phyloP scores from a whole-genome alignment of 2,329 filamentous ascomycete genomes.

The Bipolaris zeicola region DNA sequence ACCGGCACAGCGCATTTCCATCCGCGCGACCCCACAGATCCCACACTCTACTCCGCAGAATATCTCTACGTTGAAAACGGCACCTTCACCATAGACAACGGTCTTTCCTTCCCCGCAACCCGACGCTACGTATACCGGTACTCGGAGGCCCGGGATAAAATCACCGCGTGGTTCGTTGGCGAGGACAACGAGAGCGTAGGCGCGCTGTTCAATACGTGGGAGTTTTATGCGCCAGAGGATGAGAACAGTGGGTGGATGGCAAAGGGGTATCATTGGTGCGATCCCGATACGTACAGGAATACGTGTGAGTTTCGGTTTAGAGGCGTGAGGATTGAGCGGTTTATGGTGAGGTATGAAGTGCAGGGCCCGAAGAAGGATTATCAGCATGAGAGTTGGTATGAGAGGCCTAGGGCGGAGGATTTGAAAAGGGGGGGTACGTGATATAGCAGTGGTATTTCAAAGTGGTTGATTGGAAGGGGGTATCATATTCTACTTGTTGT shows the following conservation, averaged over 20 bases:
- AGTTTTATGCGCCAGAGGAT: slow-evolving; percentile 56
- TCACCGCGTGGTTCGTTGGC: slow-evolving; percentile 74
- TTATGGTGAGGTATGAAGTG: slow-evolving; percentile 65
- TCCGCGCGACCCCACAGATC: slow-evolving; percentile 62
- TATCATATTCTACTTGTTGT: slow-evolving; percentile 4
- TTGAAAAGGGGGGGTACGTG: neutral
- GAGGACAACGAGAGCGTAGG: slow-evolving; percentile 73
- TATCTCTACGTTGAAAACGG: slow-evolving; percentile 72
- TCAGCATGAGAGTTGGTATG: slow-evolving; percentile 48
- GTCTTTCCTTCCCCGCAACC: slow-evolving; percentile 64
- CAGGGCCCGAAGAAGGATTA: slow-evolving; percentile 78
- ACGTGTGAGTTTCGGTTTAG: slow-evolving; percentile 67
- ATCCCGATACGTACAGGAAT: slow-evolving; percentile 73
- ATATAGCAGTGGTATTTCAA: neutral
- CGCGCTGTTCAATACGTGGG: slow-evolving; percentile 76
- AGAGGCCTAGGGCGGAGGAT: slow-evolving; percentile 15
- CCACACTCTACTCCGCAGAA: slow-evolving; percentile 52
- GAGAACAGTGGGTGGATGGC: slow-evolving; percentile 63
- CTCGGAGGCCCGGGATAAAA: slow-evolving; percentile 61
- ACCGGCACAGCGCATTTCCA: slow-evolving; percentile 69
- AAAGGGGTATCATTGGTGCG: slow-evolving; percentile 71
- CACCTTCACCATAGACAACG: slow-evolving; percentile 63
- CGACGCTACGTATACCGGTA: slow-evolving; percentile 77
- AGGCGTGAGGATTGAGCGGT: slow-evolving; percentile 30
- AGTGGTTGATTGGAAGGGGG: neutral